These are phyloP conservation scores for Cucurbita maxima DNA, from an alignment of 306 rosid species.

Conservation along the genomic window DNA sequence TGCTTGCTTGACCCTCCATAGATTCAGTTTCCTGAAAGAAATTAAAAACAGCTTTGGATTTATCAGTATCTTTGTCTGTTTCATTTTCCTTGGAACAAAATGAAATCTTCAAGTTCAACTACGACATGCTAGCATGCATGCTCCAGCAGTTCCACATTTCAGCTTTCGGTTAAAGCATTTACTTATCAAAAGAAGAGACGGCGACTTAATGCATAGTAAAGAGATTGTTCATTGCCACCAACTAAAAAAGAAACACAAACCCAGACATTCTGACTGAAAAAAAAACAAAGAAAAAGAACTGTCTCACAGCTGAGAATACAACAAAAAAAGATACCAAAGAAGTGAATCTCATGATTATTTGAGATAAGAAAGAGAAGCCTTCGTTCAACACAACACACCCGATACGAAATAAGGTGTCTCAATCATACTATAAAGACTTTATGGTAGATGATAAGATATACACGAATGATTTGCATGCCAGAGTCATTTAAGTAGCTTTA, in stretches of 20 bases:
- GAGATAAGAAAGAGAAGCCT: not conserved
- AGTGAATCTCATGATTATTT: not conserved
- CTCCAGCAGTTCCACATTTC: slow-evolving; percentile 11
- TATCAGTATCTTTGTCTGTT: too few species aligned
- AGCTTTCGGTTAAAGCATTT: slow-evolving; percentile 11
- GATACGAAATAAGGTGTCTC: too few species aligned
- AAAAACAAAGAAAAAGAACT: too few species aligned
- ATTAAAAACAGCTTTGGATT: too few species aligned
- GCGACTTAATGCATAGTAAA: not conserved
- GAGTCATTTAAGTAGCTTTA: too few species aligned
- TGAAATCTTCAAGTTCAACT: slow-evolving; percentile 11
- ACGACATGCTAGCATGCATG: slow-evolving; percentile 15
- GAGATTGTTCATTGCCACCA: not conserved
- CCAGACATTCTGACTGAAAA: too few species aligned
- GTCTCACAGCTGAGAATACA: too few species aligned
- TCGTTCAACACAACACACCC: too few species aligned
- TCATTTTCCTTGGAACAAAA: not conserved
- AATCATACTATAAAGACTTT: too few species aligned
- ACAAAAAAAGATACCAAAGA: too few species aligned
- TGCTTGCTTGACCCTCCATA: not conserved
- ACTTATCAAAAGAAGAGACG: slow-evolving; percentile 26
- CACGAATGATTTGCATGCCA: too few species aligned
- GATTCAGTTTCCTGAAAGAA: not conserved
- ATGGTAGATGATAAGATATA: too few species aligned
- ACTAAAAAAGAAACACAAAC: not conserved